A percentile compares a stretch with the other conserved stretches of the same genome.
phyloP scores from a whole-genome alignment of 352 stramenopile species.

The Hyaloperonospora arabidopsidis region DNA sequence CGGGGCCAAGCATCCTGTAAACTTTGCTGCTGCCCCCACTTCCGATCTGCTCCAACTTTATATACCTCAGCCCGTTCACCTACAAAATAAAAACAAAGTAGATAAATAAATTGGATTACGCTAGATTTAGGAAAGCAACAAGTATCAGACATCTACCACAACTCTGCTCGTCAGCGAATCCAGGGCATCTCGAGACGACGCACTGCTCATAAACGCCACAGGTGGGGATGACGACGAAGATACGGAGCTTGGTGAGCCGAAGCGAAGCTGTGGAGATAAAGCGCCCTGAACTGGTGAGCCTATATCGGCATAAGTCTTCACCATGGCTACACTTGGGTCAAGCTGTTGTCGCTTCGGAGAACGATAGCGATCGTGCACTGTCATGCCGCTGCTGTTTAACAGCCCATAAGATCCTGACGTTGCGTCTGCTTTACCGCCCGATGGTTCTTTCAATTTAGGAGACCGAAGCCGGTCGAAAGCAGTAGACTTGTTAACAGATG shows the following conservation, averaged over 20 bases:
- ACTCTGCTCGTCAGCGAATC: slow-evolving; percentile 51
- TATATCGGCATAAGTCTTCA: slow-evolving; percentile 25
- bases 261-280: too few relatives aligned
- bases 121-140: neutral
- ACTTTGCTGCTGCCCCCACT: slow-evolving; percentile 97
- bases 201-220: slow-evolving; percentile 25
- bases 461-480: slow-evolving; percentile 5
- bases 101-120: neutral
- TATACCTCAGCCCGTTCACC: slow-evolving; percentile 90
- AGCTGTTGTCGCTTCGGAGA: slow-evolving; percentile 46
- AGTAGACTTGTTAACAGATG: slow-evolving; percentile 2
- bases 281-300: slow-evolving; percentile 25
- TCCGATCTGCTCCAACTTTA: slow-evolving; percentile 94
- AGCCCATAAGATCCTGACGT: neutral
- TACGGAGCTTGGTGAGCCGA: slow-evolving; percentile 42
- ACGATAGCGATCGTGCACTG: slow-evolving; percentile 28
- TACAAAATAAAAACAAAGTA: slow-evolving; percentile 11
- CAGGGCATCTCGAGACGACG: slow-evolving; percentile 35
- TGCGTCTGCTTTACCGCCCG: slow-evolving; percentile 9
- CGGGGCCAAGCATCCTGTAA: slow-evolving; percentile 89
- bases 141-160: slow-evolving; percentile 26
- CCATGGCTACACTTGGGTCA: slow-evolving; percentile 14
- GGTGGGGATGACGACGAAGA: slow-evolving; percentile 53
- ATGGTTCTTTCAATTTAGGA: slow-evolving; percentile 8
- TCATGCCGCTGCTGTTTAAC: slow-evolving; percentile 4